Percentiles rank a stretch among this genome's conserved stretches.
phyloP scores from a whole-genome alignment of 1,284 basidiomycete genomes.

The Exobasidium cylindrosporum region DNA sequence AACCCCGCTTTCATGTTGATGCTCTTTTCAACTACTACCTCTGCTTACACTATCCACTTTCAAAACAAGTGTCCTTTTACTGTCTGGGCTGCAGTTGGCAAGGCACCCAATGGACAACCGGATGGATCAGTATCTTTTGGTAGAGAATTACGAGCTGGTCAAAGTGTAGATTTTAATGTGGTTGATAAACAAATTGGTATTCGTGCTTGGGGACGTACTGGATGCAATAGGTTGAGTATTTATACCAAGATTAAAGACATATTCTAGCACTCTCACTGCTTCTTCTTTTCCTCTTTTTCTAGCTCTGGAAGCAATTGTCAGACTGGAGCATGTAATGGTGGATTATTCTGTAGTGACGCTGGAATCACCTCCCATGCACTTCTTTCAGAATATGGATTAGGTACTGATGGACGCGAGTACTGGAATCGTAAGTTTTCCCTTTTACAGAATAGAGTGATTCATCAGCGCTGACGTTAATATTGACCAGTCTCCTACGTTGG shows the following conservation, averaged over 20 bases:
- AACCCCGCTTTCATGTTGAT: too few species aligned
- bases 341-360: conserved; percentile 22
- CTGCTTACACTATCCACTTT: conserved; percentile 21
- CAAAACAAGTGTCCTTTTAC: conserved; percentile 24
- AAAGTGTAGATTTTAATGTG: conserved; percentile 12
- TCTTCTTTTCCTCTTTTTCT: too few species aligned
- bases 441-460: background rate
- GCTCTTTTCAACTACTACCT: conserved; percentile 10
- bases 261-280: too few species aligned
- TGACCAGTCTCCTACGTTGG: conserved; percentile 21
- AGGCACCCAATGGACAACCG: conserved; percentile 27
- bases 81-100: conserved; percentile 27
- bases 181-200: conserved; percentile 23
- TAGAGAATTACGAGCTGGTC: conserved; percentile 12
- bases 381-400: conserved; percentile 16
- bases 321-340: conserved; percentile 25
- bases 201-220: conserved; percentile 29
- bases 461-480: background rate
- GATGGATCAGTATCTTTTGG: conserved; percentile 23
- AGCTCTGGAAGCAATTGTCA: conserved; percentile 23
- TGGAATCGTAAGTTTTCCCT: background rate
- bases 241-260: too few species aligned
- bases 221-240: too few species aligned
- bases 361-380: conserved; percentile 25
- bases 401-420: background rate